Evolutionary conservation across 179 eudicot genomes (phyloP).

Genomic region (Beta corolliflora): DNA sequence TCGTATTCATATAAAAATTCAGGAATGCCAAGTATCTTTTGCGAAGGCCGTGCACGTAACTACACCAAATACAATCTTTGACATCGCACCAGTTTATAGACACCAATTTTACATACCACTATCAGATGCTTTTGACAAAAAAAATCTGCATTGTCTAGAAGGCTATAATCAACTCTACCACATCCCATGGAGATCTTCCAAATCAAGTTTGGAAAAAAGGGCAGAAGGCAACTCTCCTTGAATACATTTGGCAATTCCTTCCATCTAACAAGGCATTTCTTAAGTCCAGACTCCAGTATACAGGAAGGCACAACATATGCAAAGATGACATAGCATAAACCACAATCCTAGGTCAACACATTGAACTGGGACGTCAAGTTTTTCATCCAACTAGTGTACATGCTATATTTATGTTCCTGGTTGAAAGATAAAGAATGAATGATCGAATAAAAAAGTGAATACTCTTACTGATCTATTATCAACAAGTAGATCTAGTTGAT

Average conservation of each 20-base stretch:
- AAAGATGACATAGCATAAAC: background rate
- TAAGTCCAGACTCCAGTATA: background rate
- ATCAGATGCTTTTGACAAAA: background rate
- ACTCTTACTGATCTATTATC: background rate
- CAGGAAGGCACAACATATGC: background rate
- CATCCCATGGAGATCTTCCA: too few species aligned
- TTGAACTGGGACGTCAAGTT: background rate
- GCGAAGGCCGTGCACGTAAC: background rate
- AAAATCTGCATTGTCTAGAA: too few species aligned
- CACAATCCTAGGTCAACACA: too few species aligned
- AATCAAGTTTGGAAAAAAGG: background rate
- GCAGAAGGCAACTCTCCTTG: background rate
- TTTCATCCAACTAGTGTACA: too few species aligned
- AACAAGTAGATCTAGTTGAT: too few species aligned
- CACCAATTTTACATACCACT: background rate
- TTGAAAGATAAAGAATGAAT: too few species aligned
- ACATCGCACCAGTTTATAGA: background rate
- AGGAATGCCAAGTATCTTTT: background rate
- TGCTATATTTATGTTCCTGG: background rate
- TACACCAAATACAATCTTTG: background rate
- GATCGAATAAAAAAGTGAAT: too few species aligned
- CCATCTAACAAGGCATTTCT: background rate
- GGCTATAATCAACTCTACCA: background rate
- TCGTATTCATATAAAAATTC: too few species aligned
- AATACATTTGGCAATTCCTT: background rate